These are phyloP conservation scores for Apophysomyces variabilis DNA, from an alignment of 371 early-diverging fungal species.

Conservation along the genomic window DNA sequence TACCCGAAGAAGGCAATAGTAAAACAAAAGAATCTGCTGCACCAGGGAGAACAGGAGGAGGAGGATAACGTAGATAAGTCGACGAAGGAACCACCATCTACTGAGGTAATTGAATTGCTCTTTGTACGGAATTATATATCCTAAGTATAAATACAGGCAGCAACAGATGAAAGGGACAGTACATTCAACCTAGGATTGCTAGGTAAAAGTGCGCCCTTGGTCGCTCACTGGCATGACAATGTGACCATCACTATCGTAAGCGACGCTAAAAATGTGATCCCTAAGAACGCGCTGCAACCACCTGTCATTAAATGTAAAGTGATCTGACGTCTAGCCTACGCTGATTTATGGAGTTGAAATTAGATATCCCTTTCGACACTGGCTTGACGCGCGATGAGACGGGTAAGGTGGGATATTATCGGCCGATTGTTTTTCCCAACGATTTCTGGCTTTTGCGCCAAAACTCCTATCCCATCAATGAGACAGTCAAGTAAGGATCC, in stretches of 20 bases:
- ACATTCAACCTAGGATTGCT: conserved; percentile 28
- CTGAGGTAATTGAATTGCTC: too few relatives aligned
- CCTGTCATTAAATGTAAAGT: conserved; percentile 56
- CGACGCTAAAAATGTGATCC: conserved; percentile 51
- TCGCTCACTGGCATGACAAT: conserved; percentile 89
- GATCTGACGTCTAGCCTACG: background rate
- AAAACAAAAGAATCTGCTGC: conserved; percentile 75
- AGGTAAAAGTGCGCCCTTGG: conserved; percentile 54
- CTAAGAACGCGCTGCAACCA: conserved; percentile 55
- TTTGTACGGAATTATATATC: too few relatives aligned
- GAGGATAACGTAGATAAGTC: conserved; percentile 21
- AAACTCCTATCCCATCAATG: conserved; percentile 73
- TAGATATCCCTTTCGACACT: conserved; percentile 57
- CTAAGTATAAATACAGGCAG: conserved; percentile 15
- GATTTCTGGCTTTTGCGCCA: conserved; percentile 90
- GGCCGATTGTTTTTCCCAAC: conserved; percentile 80
- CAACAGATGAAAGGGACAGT: conserved; percentile 23
- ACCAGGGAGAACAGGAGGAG: conserved; percentile 45
- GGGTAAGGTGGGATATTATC: conserved; percentile 58
- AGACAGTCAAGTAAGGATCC: conserved; percentile 61
- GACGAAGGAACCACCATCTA: background rate
- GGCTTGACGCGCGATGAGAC: conserved; percentile 34
- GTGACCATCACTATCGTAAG: conserved; percentile 74
- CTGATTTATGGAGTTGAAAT: background rate
- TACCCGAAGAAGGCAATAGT: conserved; percentile 63